phyloP scores from a whole-genome alignment of 345 rosid genomes.

The Xanthoceras sorbifolium region DNA sequence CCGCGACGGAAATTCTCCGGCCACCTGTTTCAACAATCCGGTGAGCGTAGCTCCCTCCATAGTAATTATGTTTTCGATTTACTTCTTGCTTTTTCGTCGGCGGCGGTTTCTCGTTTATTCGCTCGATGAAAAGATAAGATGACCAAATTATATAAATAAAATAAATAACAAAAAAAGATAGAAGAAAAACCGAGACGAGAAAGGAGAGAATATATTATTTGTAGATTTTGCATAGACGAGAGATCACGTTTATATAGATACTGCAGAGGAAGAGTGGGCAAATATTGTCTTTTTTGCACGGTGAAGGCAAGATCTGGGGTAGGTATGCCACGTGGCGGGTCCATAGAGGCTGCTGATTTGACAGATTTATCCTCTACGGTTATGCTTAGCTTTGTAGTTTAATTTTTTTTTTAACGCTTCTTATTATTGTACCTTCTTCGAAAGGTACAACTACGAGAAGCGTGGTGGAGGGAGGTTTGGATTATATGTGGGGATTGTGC shows the following conservation, averaged over 20 bases:
- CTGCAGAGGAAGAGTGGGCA: too few species aligned
- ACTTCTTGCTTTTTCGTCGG: not conserved
- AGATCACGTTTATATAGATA: not conserved
- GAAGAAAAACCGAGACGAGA: too few species aligned
- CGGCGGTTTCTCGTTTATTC: not conserved
- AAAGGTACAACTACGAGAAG: not conserved
- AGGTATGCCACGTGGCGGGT: constrained; percentile 5
- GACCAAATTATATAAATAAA: not conserved
- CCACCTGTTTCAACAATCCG: constrained; percentile 41
- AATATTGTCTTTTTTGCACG: not conserved
- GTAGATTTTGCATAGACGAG: not conserved
- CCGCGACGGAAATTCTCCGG: constrained; percentile 42
- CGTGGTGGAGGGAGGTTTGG: not conserved
- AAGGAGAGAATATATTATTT: not conserved
- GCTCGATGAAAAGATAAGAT: not conserved
- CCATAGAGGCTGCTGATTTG: not conserved
- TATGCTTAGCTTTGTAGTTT: not conserved
- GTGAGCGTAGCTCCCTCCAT: constrained; percentile 53
- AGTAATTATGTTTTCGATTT: not conserved
- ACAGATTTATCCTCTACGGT: not conserved
- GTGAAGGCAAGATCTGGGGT: not conserved
- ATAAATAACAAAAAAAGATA: not conserved
- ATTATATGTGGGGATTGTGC: not conserved
- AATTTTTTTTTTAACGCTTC: not conserved
- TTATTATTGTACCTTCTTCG: not conserved